These are phyloP conservation scores for Apiotrichum akiyoshidainum DNA, from an alignment of 1,284 basidiomycete genomes.

Conservation along the genomic window DNA sequence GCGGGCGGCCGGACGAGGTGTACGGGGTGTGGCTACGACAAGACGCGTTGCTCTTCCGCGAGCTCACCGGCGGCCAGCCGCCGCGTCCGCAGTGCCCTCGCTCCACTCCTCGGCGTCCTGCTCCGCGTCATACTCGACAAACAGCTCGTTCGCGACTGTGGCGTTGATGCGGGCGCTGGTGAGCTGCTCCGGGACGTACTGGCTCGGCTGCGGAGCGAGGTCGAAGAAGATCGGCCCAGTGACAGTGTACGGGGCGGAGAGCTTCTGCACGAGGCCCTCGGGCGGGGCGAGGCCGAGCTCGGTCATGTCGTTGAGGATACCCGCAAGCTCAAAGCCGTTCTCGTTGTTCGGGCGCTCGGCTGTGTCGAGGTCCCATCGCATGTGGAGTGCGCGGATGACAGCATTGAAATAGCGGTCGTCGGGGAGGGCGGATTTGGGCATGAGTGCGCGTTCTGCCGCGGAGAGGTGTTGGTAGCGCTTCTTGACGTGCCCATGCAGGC, in stretches of 20 bases:
- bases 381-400: constrained; percentile 13
- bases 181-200: background rate
- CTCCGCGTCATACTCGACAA: background rate
- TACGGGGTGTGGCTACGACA: too few species aligned
- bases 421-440: background rate
- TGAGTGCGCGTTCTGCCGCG: background rate
- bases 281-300: constrained; percentile 11
- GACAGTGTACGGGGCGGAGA: background rate
- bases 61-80: too few species aligned
- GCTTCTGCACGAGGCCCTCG: constrained; percentile 10
- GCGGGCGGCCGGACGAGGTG: too few species aligned
- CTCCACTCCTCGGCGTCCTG: background rate
- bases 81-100: too few species aligned
- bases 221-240: background rate
- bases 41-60: too few species aligned
- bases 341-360: background rate
- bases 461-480: constrained; percentile 1
- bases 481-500: background rate
- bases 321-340: background rate
- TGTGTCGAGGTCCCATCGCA: constrained; percentile 7
- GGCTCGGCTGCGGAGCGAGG: background rate
- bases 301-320: constrained; percentile 14
- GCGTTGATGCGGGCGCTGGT: background rate
- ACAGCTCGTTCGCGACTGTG: background rate
- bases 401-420: constrained; percentile 25